Conservation (phyloP, 1,284 basidiomycete species). For the Athelia psychrophila region DNA sequence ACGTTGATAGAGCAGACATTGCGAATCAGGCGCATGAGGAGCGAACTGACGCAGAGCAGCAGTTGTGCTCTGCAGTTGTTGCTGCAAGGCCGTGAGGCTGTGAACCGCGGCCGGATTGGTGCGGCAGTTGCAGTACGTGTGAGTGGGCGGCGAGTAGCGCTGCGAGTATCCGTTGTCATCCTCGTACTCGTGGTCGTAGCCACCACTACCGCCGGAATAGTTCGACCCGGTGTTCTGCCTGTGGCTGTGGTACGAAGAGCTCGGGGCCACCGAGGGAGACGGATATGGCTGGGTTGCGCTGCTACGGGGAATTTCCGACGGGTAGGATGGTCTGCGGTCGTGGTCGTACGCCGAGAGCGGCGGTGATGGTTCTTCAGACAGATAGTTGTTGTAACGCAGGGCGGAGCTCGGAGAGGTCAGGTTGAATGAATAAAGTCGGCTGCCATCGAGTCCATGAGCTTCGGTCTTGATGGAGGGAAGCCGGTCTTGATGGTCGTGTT, state of each 20-base stretch:
- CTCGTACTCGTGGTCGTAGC: conserved; percentile 41
- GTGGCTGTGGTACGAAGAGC: background rate
- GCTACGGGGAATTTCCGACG: background rate
- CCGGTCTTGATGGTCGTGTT: conserved; percentile 10
- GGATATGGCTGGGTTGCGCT: background rate
- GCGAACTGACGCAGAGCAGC: conserved; percentile 57
- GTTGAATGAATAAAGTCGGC: conserved; percentile 9
- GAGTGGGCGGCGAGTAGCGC: conserved; percentile 33
- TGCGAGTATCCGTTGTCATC: conserved; percentile 29
- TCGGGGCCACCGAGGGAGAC: background rate
- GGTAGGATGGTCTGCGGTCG: background rate
- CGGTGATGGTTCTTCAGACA: background rate
- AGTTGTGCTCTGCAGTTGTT: conserved; percentile 60
- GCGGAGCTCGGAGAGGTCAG: conserved; percentile 8
- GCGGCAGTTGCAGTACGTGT: conserved; percentile 57
- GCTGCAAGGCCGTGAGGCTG: conserved; percentile 56
- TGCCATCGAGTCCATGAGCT: conserved; percentile 16
- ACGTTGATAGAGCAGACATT: conserved; percentile 55
- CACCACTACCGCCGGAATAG: conserved; percentile 41
- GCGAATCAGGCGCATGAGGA: conserved; percentile 51
- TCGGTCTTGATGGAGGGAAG: conserved; percentile 34
- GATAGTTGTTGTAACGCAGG: conserved; percentile 9
- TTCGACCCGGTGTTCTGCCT: conserved; percentile 36
- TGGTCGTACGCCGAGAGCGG: background rate
- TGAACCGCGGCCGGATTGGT: conserved; percentile 57